These are phyloP conservation scores for Fusarium dimerum DNA, from an alignment of 2,329 filamentous ascomycete species.

Conservation along the genomic window DNA sequence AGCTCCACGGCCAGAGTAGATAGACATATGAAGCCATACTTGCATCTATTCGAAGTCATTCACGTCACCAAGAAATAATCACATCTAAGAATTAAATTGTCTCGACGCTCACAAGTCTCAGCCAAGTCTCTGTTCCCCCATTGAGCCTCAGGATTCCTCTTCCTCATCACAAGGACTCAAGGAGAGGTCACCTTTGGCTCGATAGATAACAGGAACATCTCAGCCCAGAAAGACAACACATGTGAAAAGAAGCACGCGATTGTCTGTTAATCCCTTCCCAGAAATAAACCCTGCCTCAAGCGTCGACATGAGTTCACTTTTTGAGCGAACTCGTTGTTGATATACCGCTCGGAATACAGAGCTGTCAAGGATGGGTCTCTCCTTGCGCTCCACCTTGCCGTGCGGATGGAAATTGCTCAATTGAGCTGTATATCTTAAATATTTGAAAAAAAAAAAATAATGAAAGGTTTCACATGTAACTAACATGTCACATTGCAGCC, in stretches of 20 bases:
- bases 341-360: slow-evolving; percentile 78
- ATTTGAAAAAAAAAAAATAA: too few relatives aligned
- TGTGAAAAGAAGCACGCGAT: slow-evolving; percentile 34
- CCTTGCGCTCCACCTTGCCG: slow-evolving; percentile 77
- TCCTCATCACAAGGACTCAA: slow-evolving; percentile 5
- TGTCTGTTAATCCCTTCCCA: slow-evolving; percentile 22
- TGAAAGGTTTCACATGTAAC: neutral
- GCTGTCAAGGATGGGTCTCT: slow-evolving; percentile 72
- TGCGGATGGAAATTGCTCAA: slow-evolving; percentile 48
- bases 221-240: slow-evolving; percentile 39
- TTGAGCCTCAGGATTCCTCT: slow-evolving; percentile 13
- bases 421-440: neutral
- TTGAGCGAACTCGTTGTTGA: slow-evolving; percentile 35
- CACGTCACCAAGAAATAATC: neutral
- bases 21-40: neutral
- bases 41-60: neutral
- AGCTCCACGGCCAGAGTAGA: too few relatives aligned
- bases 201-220: slow-evolving; percentile 40
- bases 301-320: slow-evolving; percentile 21
- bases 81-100: slow-evolving; percentile 36
- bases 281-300: slow-evolving; percentile 27
- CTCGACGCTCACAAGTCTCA: slow-evolving; percentile 43
- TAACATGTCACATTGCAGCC: neutral
- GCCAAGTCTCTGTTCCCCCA: slow-evolving; percentile 31
- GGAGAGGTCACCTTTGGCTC: slow-evolving; percentile 6